Base-by-base conservation (phyloP, 1,139 yeast species). In the Pichia sp. region DNA sequence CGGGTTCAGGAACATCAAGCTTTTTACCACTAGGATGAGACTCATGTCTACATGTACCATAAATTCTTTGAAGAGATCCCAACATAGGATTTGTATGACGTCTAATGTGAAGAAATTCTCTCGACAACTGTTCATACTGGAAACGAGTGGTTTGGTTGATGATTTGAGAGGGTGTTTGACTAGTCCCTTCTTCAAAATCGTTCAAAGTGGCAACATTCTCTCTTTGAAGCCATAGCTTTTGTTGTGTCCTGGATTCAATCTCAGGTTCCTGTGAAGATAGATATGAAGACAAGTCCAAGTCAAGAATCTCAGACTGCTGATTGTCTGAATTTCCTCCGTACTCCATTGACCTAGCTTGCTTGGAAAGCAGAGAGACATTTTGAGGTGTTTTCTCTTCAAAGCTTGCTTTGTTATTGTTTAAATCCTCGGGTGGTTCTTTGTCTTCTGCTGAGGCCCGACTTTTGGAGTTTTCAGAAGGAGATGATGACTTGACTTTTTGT, bases 221-320 rank as follows among this genome's bases (percentile, higher is more conserved):
- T 59, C 95, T 75, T 67, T 87, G 95, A 42, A 88, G 72, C 95
- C 95, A 87, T 51, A 88, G 75, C 59, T 86, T 79, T 64, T 87
- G 93, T 65, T 88, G 96, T 0, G 95, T 87, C 68, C 96, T 76
- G 0, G 90, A 84, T 52, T 82, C 85, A n/a, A 71, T 69, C 49
- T 72, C 74, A 6, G 69, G 62, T 38, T 58, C 59, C 32, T 61
- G 62, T 1, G 56, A 46, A 7, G 64, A 52, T 11, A 64, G 51
- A 41, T 60, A 63, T 1, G 66, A 60, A 5, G 60, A 58, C 43
- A 62, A 56, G 38, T 61, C 62, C 15, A 59, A 45, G 23, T 54
- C 44, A 8, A 49, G 11, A 16, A 51, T 16, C 6, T 53, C 51
- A 15, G 46, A 13, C 15, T 49, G 50, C 6, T 26, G 46, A 31